Evolutionary conservation across 139 green algal species (phyloP), one percentile per base, ranked within the genome.

Genomic region (Volvox reticuliferus): DNA sequence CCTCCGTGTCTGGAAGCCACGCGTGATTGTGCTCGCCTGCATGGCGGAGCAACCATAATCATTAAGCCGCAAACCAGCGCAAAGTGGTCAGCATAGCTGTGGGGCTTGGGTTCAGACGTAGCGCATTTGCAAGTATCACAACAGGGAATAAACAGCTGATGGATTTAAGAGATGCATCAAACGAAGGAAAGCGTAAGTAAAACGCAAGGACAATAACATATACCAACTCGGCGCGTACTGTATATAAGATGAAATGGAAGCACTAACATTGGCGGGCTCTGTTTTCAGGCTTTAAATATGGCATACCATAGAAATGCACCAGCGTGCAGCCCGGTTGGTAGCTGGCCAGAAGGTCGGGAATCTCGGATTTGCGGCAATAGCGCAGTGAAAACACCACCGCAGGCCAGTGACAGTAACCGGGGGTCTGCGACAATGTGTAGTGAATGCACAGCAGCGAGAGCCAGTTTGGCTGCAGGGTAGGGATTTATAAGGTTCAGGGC

Each of bases 291-390:
- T 73, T 16, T 12, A 2, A 73, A 16, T 28, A 2, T 73, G n/a
- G 65, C 65, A 24, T 37, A 89, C 86, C 86, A 61, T 90, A 90
- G 55, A 85, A 90, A 71, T 90, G 86, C 19, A 90, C 18, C n/a
- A 90, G 75, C 0, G 75, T 90, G 86, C 22, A 1, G 12, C 75
- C 86, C 0, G 86, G 86, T 33, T 37, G 9, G 75, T 90, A 90
- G 86, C 13, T 85, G 50, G 20, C 32, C 30, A 90, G 73, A 32
- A 90, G 73, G 55, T 80, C 86, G 0, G 86, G 73, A 9, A 90
- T 26, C 86, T 90, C 86, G 0, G 22, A 13, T 33, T 77, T 84
- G 55, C 73, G 86, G 75, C 68, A 82, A 71, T 90, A 21, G 21
- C 32, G 55, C 28, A 90, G 22, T 0, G 75, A 85, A 30, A 84